These are phyloP conservation scores for Tulasnella calospora DNA, from an alignment of 768 basidiomycete species.

Conservation along the genomic window DNA sequence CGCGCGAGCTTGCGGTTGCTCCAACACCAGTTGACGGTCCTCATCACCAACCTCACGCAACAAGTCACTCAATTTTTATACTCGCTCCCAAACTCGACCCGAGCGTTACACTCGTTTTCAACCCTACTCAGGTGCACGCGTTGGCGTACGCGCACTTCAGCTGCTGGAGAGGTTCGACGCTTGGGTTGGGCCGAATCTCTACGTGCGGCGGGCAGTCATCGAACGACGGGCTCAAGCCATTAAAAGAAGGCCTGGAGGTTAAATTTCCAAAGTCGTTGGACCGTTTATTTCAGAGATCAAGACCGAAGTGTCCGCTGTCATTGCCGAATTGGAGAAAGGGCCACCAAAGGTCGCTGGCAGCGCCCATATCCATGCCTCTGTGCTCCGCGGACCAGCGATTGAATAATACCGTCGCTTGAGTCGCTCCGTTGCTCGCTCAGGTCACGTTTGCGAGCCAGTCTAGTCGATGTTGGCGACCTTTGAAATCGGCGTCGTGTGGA, in stretches of 20 bases:
- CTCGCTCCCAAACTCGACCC: slow-evolving; percentile 59
- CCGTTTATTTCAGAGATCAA: slow-evolving; percentile 61
- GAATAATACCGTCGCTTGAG: slow-evolving; percentile 52
- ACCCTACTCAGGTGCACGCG: slow-evolving; percentile 66
- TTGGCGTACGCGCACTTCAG: slow-evolving; percentile 63
- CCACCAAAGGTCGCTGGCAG: neutral
- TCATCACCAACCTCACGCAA: slow-evolving; percentile 64
- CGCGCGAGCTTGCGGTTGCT: slow-evolving; percentile 67
- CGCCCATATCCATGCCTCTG: slow-evolving; percentile 11
- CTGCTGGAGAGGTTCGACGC: slow-evolving; percentile 62
- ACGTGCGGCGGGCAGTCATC: slow-evolving; percentile 40
- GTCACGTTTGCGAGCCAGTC: slow-evolving; percentile 44
- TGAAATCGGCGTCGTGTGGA: slow-evolving; percentile 71
- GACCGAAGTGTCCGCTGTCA: slow-evolving; percentile 53
- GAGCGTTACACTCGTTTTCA: slow-evolving; percentile 47
- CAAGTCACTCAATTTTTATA: slow-evolving; percentile 58
- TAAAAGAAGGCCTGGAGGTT: slow-evolving; percentile 63
- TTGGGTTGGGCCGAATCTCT: slow-evolving; percentile 49
- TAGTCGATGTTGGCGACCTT: slow-evolving; percentile 64
- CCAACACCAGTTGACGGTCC: slow-evolving; percentile 70
- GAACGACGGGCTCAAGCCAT: slow-evolving; percentile 59
- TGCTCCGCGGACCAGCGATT: slow-evolving; percentile 43
- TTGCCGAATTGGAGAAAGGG: slow-evolving; percentile 55
- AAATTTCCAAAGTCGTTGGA: slow-evolving; percentile 64
- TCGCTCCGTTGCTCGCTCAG: slow-evolving; percentile 60